These are phyloP conservation scores for Hepatocystis sp. DNA, from an alignment of 169 alveolate species.

Conservation along the genomic window DNA sequence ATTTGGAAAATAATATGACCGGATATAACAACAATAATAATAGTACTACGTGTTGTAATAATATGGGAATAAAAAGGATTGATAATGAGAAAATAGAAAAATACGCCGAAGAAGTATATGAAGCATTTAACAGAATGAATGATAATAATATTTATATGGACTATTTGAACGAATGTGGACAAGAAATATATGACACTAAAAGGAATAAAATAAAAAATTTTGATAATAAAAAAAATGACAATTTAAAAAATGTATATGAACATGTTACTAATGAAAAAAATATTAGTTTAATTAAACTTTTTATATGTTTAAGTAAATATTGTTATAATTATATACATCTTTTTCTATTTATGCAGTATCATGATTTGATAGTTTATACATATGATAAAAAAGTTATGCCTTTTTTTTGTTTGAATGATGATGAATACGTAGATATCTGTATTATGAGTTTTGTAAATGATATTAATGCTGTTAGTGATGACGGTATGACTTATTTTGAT, in stretches of 20 bases:
- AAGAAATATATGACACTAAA: constrained; percentile 35
- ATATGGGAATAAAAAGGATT: constrained; percentile 7
- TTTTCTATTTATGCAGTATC: constrained; percentile 49
- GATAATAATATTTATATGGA: constrained; percentile 23
- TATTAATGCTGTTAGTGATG: no score
- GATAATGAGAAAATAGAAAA: constrained; percentile 3
- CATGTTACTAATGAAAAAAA: constrained; percentile 47
- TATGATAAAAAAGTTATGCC: constrained; percentile 23
- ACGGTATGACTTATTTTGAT: no score
- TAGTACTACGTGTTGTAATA: no score
- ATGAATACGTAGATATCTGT: no score
- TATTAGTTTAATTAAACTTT: constrained; percentile 16
- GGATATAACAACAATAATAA: no score
- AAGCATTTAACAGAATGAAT: neutral
- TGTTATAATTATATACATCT: constrained; percentile 30
- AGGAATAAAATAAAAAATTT: constrained; percentile 54
- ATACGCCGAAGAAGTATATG: constrained; percentile 29
- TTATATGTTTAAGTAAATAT: constrained; percentile 28
- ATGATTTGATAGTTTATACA: constrained; percentile 31
- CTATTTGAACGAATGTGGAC: constrained; percentile 25
- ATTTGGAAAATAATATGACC: no score
- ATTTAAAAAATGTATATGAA: constrained; percentile 54
- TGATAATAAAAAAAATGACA: constrained; percentile 46
- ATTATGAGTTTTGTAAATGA: no score
- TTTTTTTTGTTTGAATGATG: constrained; percentile 3